Base-by-base conservation (phyloP, 140 eudicot genomes). In the Cichorium intybus region DNA sequence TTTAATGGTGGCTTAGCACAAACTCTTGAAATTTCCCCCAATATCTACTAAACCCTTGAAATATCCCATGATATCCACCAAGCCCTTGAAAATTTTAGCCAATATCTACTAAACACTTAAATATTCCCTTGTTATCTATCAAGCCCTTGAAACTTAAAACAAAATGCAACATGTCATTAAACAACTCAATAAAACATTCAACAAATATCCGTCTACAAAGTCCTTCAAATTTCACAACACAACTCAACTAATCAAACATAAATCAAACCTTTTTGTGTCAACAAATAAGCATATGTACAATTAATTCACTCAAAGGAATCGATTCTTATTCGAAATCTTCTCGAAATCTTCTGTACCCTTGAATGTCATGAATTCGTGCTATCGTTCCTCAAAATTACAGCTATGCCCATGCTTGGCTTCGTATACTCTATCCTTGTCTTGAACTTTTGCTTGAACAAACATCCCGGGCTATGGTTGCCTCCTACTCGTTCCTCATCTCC, bases 341-440 rank as follows among this genome's bases (percentile, higher is more conserved):
- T n/a, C n/a, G n/a, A n/a, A n/a, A n/a, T n/a, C n/a, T 43, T 43
- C 7, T n/a, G 7, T 0, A 43, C 49, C 7, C 23, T 67, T 24
- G 31, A 72, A 52, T 62, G 65, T 69, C 54, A 82, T 48, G 67
- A 65, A 34, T 70, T 68, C 29, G 10, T 69, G 5, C 37, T 41
- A 16, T 72, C 72, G 7, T 69, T 83, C 65, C 64, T 66, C 78
- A 78, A 75, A 78, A 67, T 70, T 57, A 75, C 74, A 27, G 88
- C 78, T 62, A 80, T 74, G 57, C 85, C 85, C 66, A 75, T 33
- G 55, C 74, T 68, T 27, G 73, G 60, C 11, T 28, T 50, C 23
- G 64, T 41, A 62, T 71, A 53, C 61, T 66, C 48, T 41, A 62
- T 68, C 71, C 68, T 14, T 7, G 56, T 35, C 48, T 63, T 73